Conservation (phyloP, 306 rosid species). For the Sicyos baderoa region DNA sequence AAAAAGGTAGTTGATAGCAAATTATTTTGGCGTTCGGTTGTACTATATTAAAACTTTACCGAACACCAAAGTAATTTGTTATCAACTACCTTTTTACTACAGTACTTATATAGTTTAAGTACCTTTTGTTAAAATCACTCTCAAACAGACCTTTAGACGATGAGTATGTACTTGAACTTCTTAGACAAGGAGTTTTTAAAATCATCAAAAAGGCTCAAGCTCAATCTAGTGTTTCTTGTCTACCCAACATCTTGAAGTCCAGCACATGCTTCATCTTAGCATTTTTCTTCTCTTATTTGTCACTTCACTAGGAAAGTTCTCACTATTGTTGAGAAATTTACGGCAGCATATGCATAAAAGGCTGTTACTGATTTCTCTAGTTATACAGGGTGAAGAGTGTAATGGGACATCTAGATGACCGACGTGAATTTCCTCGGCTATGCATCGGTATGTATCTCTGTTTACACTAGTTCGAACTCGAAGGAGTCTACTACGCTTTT, state of each 20-base stretch:
- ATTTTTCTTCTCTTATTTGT: no score
- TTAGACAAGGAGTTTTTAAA: neutral
- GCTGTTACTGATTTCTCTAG: conserved; percentile 22
- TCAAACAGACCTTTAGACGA: neutral
- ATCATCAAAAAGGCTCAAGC: neutral
- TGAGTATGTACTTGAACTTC: neutral
- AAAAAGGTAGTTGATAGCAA: no score
- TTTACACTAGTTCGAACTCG: neutral
- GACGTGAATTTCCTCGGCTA: conserved; percentile 72
- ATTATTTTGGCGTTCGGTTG: no score
- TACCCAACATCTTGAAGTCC: neutral
- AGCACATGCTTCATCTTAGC: neutral
- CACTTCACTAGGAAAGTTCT: no score
- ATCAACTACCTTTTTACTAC: neutral
- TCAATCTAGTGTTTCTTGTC: neutral
- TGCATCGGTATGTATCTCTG: conserved; percentile 55
- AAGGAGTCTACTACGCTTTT: neutral
- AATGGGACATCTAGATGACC: conserved; percentile 71
- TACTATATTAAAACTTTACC: no score
- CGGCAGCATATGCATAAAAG: neutral
- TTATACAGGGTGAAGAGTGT: conserved; percentile 70
- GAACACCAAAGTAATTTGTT: neutral
- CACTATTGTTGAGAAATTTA: neutral
- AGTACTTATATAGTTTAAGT: neutral
- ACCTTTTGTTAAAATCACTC: neutral